Percentiles rank a stretch among this genome's conserved stretches.
Evolutionary conservation across 2,329 filamentous ascomycete species (phyloP).

Genomic region (Calonectria pseudoreteaudii): DNA sequence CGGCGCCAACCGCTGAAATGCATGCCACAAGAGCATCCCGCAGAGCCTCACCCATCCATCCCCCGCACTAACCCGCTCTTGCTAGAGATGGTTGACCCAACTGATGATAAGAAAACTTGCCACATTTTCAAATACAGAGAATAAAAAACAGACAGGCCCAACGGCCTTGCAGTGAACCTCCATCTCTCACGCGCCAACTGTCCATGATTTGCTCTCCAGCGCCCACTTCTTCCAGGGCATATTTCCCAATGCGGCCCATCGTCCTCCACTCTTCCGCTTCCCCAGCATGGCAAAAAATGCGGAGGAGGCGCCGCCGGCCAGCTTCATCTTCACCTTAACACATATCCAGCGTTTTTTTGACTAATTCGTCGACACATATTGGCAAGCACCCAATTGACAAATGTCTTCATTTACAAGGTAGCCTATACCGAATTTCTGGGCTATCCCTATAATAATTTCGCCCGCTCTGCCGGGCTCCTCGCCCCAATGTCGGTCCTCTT

Average conservation of each 20-base stretch:
- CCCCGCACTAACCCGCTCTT: neutral
- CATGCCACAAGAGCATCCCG: neutral
- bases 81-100: neutral
- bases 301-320: constrained; percentile 19
- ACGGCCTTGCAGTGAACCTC: neutral
- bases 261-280: constrained; percentile 9
- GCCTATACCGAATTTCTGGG: neutral
- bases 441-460: constrained; percentile 19
- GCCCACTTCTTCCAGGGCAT: neutral
- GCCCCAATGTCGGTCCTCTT: constrained; percentile 7
- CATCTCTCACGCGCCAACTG: neutral
- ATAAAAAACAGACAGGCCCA: neutral
- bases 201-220: neutral
- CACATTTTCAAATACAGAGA: neutral
- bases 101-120: neutral
- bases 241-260: neutral
- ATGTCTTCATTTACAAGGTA: neutral
- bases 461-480: neutral
- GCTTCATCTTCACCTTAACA: neutral
- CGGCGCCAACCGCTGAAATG: neutral
- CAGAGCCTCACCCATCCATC: constrained; percentile 13
- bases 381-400: constrained; percentile 6
- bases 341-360: neutral
- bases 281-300: constrained; percentile 12
- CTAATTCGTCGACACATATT: neutral